Evolutionary conservation across 1,139 yeast genomes (phyloP).

Genomic region (Hemisphaericaspora xylanilytica): DNA sequence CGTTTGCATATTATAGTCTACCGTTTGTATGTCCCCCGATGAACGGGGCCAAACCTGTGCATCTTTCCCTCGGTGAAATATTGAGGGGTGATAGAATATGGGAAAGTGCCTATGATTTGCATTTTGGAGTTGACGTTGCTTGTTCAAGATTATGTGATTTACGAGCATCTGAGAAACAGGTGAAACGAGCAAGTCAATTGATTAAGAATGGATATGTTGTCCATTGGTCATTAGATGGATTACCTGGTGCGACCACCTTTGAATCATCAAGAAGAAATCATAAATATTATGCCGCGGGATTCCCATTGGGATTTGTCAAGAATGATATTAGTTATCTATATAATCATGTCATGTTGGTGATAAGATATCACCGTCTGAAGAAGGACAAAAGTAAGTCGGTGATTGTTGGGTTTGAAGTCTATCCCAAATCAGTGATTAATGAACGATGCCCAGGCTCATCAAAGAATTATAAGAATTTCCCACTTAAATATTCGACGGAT

Average conservation of each 20-base stretch:
- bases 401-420: constrained; percentile 88
- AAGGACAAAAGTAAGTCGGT: constrained; percentile 41
- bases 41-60: constrained; percentile 52
- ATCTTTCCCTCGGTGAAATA: constrained; percentile 73
- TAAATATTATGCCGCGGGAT: constrained; percentile 83
- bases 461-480: constrained; percentile 53
- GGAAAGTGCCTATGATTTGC: constrained; percentile 66
- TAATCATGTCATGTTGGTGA: constrained; percentile 79
- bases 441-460: constrained; percentile 69
- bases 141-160: constrained; percentile 71
- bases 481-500: constrained; percentile 30
- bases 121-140: constrained; percentile 59
- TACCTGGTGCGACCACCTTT: constrained; percentile 89
- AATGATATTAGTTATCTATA: constrained; percentile 60
- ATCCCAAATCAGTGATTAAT: constrained; percentile 76
- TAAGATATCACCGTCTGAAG: constrained; percentile 64
- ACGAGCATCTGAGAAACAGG: constrained; percentile 47
- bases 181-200: constrained; percentile 57
- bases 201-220: constrained; percentile 71
- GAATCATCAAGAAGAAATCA: constrained; percentile 56
- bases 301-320: constrained; percentile 72
- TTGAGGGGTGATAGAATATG: constrained; percentile 78
- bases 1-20: constrained; percentile 71
- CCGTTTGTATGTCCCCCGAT: constrained; percentile 81
- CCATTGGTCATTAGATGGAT: constrained; percentile 81